A percentile compares a stretch with the other conserved stretches of the same genome.
Evolutionary conservation across 768 basidiomycete genomes (phyloP).

Genomic region (Lentinus tigrinus): DNA sequence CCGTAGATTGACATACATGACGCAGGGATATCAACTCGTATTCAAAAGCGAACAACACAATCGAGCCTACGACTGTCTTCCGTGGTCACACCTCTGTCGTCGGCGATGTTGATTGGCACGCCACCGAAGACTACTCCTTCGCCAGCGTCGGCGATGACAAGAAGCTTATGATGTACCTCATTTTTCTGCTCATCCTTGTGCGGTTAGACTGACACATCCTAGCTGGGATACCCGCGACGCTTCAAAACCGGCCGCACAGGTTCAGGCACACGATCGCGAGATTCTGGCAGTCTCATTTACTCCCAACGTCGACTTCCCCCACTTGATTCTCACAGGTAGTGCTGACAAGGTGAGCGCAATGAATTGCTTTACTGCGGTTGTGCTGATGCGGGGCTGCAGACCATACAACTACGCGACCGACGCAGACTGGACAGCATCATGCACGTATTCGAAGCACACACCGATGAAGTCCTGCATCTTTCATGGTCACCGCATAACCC

Average conservation of each 20-base stretch:
- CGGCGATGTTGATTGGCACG: slow-evolving; percentile 97
- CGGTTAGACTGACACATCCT: not conserved
- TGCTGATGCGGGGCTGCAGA: slow-evolving; percentile 44
- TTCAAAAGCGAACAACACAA: slow-evolving; percentile 67
- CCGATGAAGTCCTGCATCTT: slow-evolving; percentile 91
- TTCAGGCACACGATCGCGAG: slow-evolving; percentile 88
- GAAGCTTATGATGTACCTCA: slow-evolving; percentile 84
- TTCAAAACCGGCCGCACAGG: slow-evolving; percentile 61
- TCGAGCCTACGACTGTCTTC: slow-evolving; percentile 86
- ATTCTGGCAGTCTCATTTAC: slow-evolving; percentile 91
- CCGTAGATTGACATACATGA: not conserved
- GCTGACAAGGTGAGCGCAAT: slow-evolving; percentile 75
- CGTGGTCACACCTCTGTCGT: slow-evolving; percentile 90
- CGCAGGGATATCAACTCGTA: slow-evolving; percentile 91
- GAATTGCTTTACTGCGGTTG: not conserved
- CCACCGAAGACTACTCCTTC: slow-evolving; percentile 76
- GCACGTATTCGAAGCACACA: slow-evolving; percentile 91
- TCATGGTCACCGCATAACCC: slow-evolving; percentile 94
- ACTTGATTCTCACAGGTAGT: slow-evolving; percentile 86
- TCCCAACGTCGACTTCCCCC: slow-evolving; percentile 59
- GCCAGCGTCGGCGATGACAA: slow-evolving; percentile 97
- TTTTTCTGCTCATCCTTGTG: not conserved
- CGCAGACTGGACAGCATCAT: slow-evolving; percentile 71
- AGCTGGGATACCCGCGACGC: slow-evolving; percentile 93
- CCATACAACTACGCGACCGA: slow-evolving; percentile 84